These are phyloP conservation scores for Kernera saxatilis DNA, from an alignment of 345 rosid species.

Conservation along the genomic window DNA sequence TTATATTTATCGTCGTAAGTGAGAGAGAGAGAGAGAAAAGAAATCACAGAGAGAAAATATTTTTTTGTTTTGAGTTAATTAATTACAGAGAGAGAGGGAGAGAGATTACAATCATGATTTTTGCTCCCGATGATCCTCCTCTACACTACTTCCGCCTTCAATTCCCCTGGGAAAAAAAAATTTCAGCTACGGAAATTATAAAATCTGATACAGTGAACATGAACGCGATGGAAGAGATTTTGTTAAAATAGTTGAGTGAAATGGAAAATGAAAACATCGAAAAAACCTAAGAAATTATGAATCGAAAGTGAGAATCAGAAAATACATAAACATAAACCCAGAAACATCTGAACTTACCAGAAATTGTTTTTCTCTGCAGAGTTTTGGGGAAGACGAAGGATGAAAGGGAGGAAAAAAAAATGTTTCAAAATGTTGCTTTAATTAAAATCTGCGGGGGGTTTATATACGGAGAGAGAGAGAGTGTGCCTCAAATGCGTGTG, in stretches of 20 bases:
- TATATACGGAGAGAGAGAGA: not conserved
- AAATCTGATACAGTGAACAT: not conserved
- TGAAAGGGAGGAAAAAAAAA: not conserved
- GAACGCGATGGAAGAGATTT: not conserved
- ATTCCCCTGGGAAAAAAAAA: not conserved
- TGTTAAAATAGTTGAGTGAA: not conserved
- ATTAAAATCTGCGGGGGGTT: not conserved
- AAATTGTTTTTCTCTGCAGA: not conserved
- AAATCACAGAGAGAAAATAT: not conserved
- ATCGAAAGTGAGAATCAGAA: not conserved
- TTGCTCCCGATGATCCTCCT: not conserved
- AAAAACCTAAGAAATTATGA: not conserved
- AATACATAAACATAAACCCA: not conserved
- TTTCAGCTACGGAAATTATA: not conserved
- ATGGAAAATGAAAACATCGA: not conserved
- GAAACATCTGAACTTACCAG: not conserved
- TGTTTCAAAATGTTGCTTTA: constrained; percentile 10
- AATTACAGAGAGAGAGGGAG: not conserved
- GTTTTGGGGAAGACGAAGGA: not conserved
- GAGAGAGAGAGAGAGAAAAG: not conserved
- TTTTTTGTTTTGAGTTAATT: not conserved
- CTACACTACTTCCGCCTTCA: not conserved
- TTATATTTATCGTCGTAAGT: not conserved
- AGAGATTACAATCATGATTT: constrained; percentile 3
- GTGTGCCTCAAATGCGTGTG: not conserved